Evolutionary conservation across 768 basidiomycete species (phyloP), one percentile per base, ranked within the genome.

Genomic region (Lepiota venenata): DNA sequence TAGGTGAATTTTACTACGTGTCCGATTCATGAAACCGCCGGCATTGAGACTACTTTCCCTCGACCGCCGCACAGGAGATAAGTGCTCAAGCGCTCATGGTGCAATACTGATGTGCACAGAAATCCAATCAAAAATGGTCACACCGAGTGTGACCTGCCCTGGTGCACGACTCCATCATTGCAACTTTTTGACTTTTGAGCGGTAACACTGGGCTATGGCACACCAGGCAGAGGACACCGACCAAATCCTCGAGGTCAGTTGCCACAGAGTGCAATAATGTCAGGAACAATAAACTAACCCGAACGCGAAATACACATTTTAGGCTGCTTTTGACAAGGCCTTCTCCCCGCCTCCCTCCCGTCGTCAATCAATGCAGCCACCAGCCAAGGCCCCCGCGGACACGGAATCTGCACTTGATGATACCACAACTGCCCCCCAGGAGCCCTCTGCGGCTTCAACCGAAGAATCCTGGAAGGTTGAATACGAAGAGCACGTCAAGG

Each of bases 401-500:
- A 8, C 35, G 16, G 27, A 37, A 43, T 52, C 38, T 12, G 40
- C 55, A 36, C 51, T 40, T 14, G 47, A 37, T 38, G 35, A 47
- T 39, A 27, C 52, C 25, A 21, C 44, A 35, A n/a, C 20, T 6
- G 35, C n/a, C 14, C 22, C 32, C 18, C 22, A 25, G 20, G 52
- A 51, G 55, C n/a, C 35, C 21, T 27, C 18, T 11, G 37, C 14
- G 20, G 21, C 42, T 15, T 60, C 59, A 38, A 59, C 61, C 16
- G 71, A 80, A 35, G 82, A 82, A 20, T 58, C 71, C 7, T 89
- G 87, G 86, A 84, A 86, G 61, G 69, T 70, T 14, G 78, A 84
- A 62, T 89, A 91, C 64, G 84, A 91, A 47, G 70, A 79, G 1
- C 85, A 88, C 40, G 73, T 89, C 10, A 74, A 77, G 47, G 70